Percentiles rank a stretch among this genome's conserved stretches.
Conservation (phyloP, 441 rosid genomes). For the Syzygium malaccense region DNA sequence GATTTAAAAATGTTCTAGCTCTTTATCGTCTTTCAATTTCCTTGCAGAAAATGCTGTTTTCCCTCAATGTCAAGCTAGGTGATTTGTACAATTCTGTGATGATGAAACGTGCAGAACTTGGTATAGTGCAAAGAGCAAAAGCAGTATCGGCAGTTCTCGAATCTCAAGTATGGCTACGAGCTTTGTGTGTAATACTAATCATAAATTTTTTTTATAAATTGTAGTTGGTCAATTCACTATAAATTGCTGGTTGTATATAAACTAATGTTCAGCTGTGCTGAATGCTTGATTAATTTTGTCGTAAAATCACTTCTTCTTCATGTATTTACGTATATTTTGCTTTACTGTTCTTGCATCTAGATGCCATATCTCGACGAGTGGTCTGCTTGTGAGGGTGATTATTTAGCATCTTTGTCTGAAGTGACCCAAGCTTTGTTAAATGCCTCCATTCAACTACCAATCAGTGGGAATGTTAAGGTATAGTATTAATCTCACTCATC, state of each 20-base stretch:
- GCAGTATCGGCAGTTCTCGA: constrained; percentile 40
- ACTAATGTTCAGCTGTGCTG: neutral
- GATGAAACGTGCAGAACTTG: constrained; percentile 47
- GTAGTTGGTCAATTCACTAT: neutral
- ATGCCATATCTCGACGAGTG: constrained; percentile 70
- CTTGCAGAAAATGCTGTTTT: constrained; percentile 49
- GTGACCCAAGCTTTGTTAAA: constrained; percentile 50
- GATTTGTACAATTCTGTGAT: constrained; percentile 49
- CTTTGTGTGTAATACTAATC: neutral
- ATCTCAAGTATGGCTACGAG: constrained; percentile 45
- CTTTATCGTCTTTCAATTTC: neutral
- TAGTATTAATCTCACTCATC: neutral
- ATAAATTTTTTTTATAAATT: neutral
- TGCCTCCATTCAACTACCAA: constrained; percentile 51
- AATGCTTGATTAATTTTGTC: neutral
- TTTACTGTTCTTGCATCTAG: constrained; percentile 20
- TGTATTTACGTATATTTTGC: neutral
- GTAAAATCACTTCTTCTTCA: neutral
- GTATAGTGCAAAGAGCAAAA: constrained; percentile 26
- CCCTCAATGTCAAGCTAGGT: constrained; percentile 43
- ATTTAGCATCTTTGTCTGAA: constrained; percentile 45
- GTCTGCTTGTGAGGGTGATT: constrained; percentile 49
- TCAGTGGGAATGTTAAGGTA: constrained; percentile 47
- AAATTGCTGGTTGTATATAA: neutral
- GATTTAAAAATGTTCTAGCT: neutral